Percentiles rank a stretch among this genome's conserved stretches.
Conservation (phyloP, 78 protist species). For the Diacronema lutheri region DNA sequence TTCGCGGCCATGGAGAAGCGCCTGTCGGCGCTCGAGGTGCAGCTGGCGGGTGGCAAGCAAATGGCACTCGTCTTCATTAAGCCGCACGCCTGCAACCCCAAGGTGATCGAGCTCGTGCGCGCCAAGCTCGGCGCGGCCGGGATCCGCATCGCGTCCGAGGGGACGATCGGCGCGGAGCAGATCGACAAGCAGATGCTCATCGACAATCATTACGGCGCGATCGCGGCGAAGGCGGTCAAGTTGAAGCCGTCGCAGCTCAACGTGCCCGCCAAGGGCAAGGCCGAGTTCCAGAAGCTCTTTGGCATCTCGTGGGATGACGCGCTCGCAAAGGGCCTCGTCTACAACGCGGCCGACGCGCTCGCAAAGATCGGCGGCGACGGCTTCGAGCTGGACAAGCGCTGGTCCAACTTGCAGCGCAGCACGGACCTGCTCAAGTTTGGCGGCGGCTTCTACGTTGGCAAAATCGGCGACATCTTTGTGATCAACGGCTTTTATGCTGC, state of each 20-base stretch:
- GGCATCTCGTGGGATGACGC: neutral
- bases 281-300: neutral
- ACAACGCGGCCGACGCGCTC: neutral
- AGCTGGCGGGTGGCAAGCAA: neutral
- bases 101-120: neutral
- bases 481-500: conserved; percentile 33
- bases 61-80: neutral
- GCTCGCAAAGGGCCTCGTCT: neutral
- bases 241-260: conserved; percentile 1
- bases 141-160: neutral
- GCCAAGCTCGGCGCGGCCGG: neutral
- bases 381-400: neutral
- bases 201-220: conserved; percentile 44
- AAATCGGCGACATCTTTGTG: neutral
- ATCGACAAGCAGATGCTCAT: conserved; percentile 23
- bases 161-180: neutral
- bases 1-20: no score
- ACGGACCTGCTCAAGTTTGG: no score
- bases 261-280: neutral
- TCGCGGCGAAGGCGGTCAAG: conserved; percentile 13
- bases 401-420: neutral
- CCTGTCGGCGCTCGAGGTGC: no score
- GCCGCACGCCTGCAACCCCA: conserved; percentile 10
- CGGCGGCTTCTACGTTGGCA: no score
- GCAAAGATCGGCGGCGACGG: conserved; percentile 10